Conservation (phyloP, 225 moss, liverwort and hornwort genomes). For the Straminergon stramineum region DNA sequence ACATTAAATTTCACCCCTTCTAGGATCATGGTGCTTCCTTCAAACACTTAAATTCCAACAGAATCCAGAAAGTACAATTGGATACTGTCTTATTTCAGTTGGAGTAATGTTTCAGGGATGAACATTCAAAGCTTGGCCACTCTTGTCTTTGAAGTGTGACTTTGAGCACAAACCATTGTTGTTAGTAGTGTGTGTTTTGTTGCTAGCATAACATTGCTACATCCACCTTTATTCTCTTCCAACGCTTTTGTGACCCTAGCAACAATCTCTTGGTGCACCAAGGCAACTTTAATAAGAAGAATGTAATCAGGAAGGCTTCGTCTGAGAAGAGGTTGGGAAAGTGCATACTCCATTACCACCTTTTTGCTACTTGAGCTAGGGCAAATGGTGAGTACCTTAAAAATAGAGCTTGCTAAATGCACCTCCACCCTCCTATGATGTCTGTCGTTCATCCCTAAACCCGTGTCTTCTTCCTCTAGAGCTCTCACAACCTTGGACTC, state of each 20-base stretch:
- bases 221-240: neutral
- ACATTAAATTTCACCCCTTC: too few species aligned
- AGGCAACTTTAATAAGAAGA: neutral
- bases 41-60: too few species aligned
- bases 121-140: too few species aligned
- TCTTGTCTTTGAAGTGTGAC: too few species aligned
- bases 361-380: neutral
- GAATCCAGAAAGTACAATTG: too few species aligned
- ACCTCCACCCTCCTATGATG: neutral
- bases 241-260: too few species aligned
- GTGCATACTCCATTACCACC: neutral
- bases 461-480: neutral
- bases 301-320: rapidly evolving
- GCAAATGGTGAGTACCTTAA: neutral
- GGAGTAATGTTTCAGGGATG: too few species aligned
- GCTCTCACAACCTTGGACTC: neutral
- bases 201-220: neutral
- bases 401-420: neutral
- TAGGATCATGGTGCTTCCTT: too few species aligned
- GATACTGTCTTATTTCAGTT: too few species aligned
- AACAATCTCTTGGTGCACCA: neutral
- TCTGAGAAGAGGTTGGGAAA: neutral
- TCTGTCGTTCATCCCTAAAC: neutral
- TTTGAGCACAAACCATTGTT: too few species aligned
- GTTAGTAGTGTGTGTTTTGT: neutral